phyloP scores from a whole-genome alignment of 2,329 filamentous ascomycete genomes.

The Diplodia corticola region DNA sequence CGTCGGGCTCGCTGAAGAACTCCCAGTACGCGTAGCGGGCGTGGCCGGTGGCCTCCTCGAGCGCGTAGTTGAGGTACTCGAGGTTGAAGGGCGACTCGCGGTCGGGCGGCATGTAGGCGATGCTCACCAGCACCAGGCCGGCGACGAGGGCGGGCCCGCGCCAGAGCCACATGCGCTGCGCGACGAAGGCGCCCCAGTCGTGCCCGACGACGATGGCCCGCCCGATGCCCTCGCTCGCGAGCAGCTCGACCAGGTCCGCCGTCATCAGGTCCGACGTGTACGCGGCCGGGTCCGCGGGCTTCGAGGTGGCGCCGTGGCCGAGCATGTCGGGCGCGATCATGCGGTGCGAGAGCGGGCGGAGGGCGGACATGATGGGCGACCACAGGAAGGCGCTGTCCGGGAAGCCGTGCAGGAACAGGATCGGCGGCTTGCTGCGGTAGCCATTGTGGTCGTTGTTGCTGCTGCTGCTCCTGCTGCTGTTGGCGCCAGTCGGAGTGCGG shows the following conservation, averaged over 20 bases:
- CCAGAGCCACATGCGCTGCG: conserved; percentile 46
- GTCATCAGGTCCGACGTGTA: conserved; percentile 24
- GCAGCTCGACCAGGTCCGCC: conserved; percentile 23
- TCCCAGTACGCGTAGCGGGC: conserved; percentile 49
- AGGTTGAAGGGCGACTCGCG: conserved; percentile 39
- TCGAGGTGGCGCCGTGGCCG: conserved; percentile 36
- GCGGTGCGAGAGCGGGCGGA: conserved; percentile 42
- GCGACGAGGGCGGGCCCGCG: conserved; percentile 41
- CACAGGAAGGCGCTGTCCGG: conserved; percentile 49
- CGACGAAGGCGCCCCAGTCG: conserved; percentile 50
- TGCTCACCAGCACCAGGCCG: conserved; percentile 47
- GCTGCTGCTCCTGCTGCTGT: neutral
- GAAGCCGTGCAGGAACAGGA: conserved; percentile 50
- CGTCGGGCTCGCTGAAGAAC: conserved; percentile 46
- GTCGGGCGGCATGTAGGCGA: conserved; percentile 44
- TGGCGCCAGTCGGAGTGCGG: neutral
- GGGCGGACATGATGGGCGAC: conserved; percentile 41
- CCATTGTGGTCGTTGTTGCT: neutral
- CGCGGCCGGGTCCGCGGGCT: conserved; percentile 24
- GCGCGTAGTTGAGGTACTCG: conserved; percentile 36
- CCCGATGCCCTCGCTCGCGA: conserved; percentile 29
- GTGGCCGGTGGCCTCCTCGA: conserved; percentile 41
- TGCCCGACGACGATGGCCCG: conserved; percentile 48
- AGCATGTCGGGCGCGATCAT: conserved; percentile 40
- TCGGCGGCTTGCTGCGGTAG: conserved; percentile 12